Base-by-base conservation (phyloP, 176 grass and related monocot species). In the Carex parvula region DNA sequence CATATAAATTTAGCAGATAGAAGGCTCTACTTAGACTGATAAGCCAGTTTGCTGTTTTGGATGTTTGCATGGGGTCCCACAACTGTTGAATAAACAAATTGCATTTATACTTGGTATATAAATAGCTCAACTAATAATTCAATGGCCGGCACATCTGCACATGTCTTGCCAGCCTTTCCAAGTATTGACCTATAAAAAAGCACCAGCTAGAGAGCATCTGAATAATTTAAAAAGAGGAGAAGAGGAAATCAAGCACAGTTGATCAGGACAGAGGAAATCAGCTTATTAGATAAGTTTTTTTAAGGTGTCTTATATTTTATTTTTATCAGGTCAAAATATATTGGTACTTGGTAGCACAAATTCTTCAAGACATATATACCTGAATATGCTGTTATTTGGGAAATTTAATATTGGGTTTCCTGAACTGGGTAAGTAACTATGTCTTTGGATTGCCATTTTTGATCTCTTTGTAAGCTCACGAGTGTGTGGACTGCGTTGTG, bases 131-230 rank as follows among this genome's bases (percentile, higher is more conserved):
- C 73, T 57, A 78, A 78, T n/a, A 42, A 53, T 74, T 24, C 71
- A 57, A 16, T 77, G 48, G 50, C 50, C 4, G 12, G 37, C 37
- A 39, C 37, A 39, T 0, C 5, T 39, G 37, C 37, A 39, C 37
- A 39, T 39, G 37, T 39, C 0, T 39, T 5, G 37, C 37, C 37
- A 29, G 20, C 37, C 14, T 81, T 59, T 10, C 57, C 58, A 64
- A 64, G 37, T 54, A 61, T 13, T 13, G 22, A 65, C 60, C 61
- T 64, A 67, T 82, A 60, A 82, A 39, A 82, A 82, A 7, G 39
- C 59, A 82, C 80, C 80, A 82, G 58, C 35, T 83, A 53, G 58
- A 44, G 48, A 81, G 61, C 60, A 68, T 83, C 80, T 68, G 14
- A 54, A 55, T 50, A 35, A 63, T 39, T 39, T 39, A 82, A 48